Base-by-base conservation (phyloP, 2,329 filamentous ascomycete genomes). In the Verruconis gallopava region DNA sequence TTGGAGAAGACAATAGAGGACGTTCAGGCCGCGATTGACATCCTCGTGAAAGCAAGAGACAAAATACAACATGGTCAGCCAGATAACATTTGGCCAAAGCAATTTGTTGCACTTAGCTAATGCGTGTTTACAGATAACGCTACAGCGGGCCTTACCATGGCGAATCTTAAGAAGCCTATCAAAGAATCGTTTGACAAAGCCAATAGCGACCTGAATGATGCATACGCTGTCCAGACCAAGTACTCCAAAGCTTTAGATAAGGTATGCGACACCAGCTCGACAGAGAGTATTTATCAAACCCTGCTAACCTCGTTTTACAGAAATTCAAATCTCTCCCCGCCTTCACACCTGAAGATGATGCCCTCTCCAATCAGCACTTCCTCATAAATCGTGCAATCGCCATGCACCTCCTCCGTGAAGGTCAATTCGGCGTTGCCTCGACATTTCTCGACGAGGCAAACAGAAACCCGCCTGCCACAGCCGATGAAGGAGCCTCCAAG, bases 401-500 rank as follows among this genome's bases (percentile, higher is more conserved):
- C 6, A 95, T 96, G 86, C 91, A 98, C 56, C 73, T 98, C 17
- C 72, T 98, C 30, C 83, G 91, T 32, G 89, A 96, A 63, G 91
- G 91, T 38, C 83, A 94, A 56, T 98, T 98, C 60, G 72, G 71
- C 17, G 88, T 94, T 2, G 89, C 89, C 11, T 77, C 79, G 13
- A 85, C 79, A 1, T 95, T 98, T 52, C 75, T 94, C 38, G 66
- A 72, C 12, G 91, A 96, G 66, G 75, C 73, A 21, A 62, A 66
- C 42, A 17, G 37, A 14, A 13, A n/a, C 14, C 37, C 37, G 20
- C 42, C 38, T n/a, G 6, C 39, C 51, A 54, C 47, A 53, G 59
- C 46, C 50, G 25, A 33, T 19, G 25, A 34, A 4, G 1, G 14
- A 3, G 36, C 9, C 15, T 21, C 35, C 11, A 38, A 18, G 15